Conservation (phyloP, 176 grass and related monocot species). For the Dactylis glomerata region DNA sequence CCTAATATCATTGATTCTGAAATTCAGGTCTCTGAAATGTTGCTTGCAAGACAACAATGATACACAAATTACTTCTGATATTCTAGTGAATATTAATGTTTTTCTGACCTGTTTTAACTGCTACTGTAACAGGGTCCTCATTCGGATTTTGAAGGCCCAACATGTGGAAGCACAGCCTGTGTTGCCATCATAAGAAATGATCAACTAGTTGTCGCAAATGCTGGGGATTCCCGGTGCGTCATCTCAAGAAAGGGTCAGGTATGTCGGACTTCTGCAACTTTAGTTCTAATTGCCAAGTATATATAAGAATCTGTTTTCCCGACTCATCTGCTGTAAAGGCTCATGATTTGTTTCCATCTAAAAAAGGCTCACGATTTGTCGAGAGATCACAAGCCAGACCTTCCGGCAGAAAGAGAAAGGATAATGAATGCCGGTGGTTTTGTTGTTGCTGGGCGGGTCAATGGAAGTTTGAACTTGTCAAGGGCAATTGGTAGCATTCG, state of each 20-base stretch:
- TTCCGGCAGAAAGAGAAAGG: conserved; percentile 73
- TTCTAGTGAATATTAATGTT: conserved; percentile 9
- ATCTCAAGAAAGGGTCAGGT: conserved; percentile 93
- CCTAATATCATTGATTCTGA: conserved; percentile 12
- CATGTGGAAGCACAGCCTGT: conserved; percentile 91
- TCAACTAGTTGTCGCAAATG: conserved; percentile 89
- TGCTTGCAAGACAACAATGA: not conserved
- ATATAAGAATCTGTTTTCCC: conserved; percentile 12
- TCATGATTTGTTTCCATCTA: conserved; percentile 48
- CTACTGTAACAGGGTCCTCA: conserved; percentile 64
- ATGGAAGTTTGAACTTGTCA: conserved; percentile 86
- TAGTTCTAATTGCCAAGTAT: conserved; percentile 1
- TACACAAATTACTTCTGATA: not conserved
- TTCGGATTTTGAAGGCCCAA: conserved; percentile 74
- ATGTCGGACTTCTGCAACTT: not conserved
- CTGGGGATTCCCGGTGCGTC: conserved; percentile 80
- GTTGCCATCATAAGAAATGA: conserved; percentile 88
- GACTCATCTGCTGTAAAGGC: conserved; percentile 47
- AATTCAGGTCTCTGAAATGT: not conserved
- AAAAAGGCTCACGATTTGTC: conserved; percentile 79
- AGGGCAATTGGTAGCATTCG: conserved; percentile 69
- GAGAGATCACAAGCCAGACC: conserved; percentile 95
- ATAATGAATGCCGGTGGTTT: conserved; percentile 81
- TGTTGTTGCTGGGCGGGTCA: conserved; percentile 77
- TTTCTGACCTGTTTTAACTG: conserved; percentile 20